These are phyloP conservation scores for Pythium rhizo-oryzae DNA, from an alignment of 352 stramenopile species.

Conservation along the genomic window DNA sequence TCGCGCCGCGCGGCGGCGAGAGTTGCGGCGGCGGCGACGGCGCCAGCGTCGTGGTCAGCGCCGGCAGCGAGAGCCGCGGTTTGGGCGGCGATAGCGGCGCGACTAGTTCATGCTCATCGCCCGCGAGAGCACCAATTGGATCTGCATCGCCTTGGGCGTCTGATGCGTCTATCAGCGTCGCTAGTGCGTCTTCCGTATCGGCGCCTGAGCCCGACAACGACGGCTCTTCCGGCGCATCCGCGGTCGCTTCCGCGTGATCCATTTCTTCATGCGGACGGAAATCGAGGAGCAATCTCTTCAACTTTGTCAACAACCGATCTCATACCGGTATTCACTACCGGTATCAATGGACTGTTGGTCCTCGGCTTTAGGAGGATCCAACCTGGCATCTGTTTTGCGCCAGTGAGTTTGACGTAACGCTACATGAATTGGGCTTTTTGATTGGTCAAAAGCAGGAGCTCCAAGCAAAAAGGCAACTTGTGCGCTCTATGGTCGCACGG, in stretches of 20 bases:
- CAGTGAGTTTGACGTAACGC: not conserved
- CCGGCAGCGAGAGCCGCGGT: not conserved
- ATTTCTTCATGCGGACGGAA: not conserved
- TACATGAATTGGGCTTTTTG: not conserved
- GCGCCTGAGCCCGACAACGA: not conserved
- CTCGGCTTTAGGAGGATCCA: conserved; percentile 1
- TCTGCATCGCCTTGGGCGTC: not conserved
- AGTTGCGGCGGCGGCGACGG: conserved; percentile 13
- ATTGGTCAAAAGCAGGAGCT: conserved; percentile 3
- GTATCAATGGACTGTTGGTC: not conserved
- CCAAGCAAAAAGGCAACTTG: not conserved
- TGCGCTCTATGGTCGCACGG: not conserved
- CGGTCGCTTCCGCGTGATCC: not conserved
- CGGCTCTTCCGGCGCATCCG: not conserved
- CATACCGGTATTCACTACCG: not conserved
- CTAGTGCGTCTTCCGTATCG: not conserved
- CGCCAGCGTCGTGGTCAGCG: conserved; percentile 2
- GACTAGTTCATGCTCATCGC: not conserved
- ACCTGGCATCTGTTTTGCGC: not conserved
- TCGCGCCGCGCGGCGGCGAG: conserved; percentile 4
- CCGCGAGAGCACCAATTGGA: not conserved
- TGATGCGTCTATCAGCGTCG: not conserved
- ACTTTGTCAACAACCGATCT: not conserved
- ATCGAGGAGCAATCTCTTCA: too few species aligned
- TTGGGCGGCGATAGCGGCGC: not conserved